phyloP scores from a whole-genome alignment of 1,139 yeast species.

The Nakaseomyces uthaithaninus region DNA sequence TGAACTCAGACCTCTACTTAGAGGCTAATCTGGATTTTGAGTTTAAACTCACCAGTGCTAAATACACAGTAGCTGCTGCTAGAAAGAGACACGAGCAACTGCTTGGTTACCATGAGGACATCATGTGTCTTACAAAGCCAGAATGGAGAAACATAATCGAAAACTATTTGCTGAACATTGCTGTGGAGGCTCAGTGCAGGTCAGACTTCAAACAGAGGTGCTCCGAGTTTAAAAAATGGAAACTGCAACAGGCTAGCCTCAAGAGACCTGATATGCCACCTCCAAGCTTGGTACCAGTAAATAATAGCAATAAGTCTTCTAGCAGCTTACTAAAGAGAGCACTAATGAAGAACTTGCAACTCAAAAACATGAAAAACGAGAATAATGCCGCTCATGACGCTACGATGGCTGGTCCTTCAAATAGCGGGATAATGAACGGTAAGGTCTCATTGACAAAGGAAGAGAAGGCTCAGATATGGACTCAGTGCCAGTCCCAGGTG shows the following conservation, averaged over 20 bases:
- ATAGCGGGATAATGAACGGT: slow-evolving; percentile 4
- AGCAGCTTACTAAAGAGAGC: slow-evolving; percentile 24
- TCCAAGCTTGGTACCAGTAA: slow-evolving; percentile 24
- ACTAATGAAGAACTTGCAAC: slow-evolving; percentile 24
- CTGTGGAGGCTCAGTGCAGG: slow-evolving; percentile 62
- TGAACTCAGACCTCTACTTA: slow-evolving; percentile 47
- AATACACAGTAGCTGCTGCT: slow-evolving; percentile 50
- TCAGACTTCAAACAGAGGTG: slow-evolving; percentile 47
- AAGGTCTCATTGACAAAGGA: slow-evolving; percentile 39
- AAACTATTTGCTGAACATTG: slow-evolving; percentile 53
- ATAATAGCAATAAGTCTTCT: slow-evolving; percentile 6
- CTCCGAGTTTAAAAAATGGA: slow-evolving; percentile 37
- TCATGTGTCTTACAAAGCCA: slow-evolving; percentile 36
- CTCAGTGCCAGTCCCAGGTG: slow-evolving; percentile 48
- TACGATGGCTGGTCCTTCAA: slow-evolving; percentile 6
- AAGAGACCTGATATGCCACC: slow-evolving; percentile 31
- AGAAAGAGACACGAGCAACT: slow-evolving; percentile 40
- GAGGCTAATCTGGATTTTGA: slow-evolving; percentile 48
- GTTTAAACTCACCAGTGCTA: slow-evolving; percentile 50
- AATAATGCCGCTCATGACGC: slow-evolving; percentile 6
- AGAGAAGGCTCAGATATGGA: slow-evolving; percentile 52
- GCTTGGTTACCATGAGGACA: slow-evolving; percentile 20
- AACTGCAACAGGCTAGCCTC: slow-evolving; percentile 22
- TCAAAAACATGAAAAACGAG: slow-evolving; percentile 12
- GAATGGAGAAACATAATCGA: slow-evolving; percentile 67